These are phyloP conservation scores for Fusarium coicis DNA, from an alignment of 2,329 filamentous ascomycete genomes.

Conservation along the genomic window DNA sequence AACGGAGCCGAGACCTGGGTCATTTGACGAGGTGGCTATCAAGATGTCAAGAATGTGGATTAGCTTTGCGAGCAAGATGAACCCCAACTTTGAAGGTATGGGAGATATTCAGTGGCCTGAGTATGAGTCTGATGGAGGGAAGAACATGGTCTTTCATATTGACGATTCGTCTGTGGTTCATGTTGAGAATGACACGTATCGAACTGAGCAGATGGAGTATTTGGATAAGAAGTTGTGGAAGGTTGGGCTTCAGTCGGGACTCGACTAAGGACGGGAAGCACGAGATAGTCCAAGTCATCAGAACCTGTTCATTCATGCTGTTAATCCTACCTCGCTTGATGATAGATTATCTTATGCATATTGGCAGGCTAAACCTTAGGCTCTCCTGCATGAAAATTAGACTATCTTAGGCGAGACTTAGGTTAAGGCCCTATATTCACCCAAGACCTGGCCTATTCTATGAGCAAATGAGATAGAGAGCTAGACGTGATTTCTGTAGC, in stretches of 20 bases:
- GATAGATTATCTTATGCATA: no score
- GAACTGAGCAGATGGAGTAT: constrained; percentile 28
- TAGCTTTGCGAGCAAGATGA: constrained; percentile 8
- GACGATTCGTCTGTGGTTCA: constrained; percentile 3
- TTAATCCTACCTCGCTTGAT: not conserved
- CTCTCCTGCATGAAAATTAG: not conserved
- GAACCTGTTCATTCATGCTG: not conserved
- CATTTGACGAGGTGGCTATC: not conserved
- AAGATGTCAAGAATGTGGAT: constrained; percentile 32
- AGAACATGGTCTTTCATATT: constrained; percentile 26
- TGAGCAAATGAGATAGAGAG: not conserved
- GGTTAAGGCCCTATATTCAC: not conserved
- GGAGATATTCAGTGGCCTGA: constrained; percentile 3
- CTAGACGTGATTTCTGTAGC: not conserved
- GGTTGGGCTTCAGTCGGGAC: not conserved
- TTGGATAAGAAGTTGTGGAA: constrained; percentile 28
- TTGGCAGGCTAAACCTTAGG: no score
- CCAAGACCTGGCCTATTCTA: not conserved
- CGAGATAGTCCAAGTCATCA: not conserved
- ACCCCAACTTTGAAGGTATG: constrained; percentile 22
- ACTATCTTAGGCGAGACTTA: not conserved
- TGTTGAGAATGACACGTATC: constrained; percentile 13
- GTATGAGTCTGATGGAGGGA: not conserved
- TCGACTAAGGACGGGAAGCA: not conserved
- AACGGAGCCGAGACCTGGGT: constrained; percentile 3